Conservation (phyloP, 2,329 filamentous ascomycete species). For the Fusarium piperis region DNA sequence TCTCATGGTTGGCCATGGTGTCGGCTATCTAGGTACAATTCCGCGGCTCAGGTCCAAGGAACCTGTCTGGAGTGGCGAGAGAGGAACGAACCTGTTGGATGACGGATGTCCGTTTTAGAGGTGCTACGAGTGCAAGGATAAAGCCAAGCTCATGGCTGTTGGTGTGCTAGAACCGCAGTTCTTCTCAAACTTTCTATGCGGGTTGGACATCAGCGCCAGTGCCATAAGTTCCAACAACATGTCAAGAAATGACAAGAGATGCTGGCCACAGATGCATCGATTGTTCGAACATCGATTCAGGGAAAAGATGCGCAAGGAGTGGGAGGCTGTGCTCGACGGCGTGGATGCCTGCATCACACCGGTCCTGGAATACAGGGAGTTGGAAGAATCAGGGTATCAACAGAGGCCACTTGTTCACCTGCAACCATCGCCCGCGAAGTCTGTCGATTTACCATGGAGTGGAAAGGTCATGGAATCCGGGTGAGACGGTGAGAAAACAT, state of each 20-base stretch:
- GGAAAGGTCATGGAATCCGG: neutral
- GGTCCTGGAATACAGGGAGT: conserved; percentile 77
- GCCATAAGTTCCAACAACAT: neutral
- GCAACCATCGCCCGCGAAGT: neutral
- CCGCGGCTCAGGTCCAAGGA: conserved; percentile 72
- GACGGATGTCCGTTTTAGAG: conserved; percentile 88
- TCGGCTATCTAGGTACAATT: conserved; percentile 79
- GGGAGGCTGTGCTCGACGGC: conserved; percentile 86
- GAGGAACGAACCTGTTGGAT: conserved; percentile 82
- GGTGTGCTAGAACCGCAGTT: conserved; percentile 89
- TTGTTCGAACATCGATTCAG: conserved; percentile 73
- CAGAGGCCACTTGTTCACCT: neutral
- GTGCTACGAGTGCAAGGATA: conserved; percentile 82
- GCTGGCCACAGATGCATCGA: conserved; percentile 44
- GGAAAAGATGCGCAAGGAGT: conserved; percentile 75
- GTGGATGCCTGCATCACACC: conserved; percentile 91
- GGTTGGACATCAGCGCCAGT: conserved; percentile 55
- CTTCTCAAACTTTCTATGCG: conserved; percentile 72
- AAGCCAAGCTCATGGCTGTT: conserved; percentile 78
- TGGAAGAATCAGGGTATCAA: conserved; percentile 57
- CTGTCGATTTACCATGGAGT: conserved; percentile 20
- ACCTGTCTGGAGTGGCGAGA: conserved; percentile 66
- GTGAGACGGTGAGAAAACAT: conserved; percentile 73
- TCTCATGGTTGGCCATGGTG: conserved; percentile 62
- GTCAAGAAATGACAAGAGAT: neutral